Base-by-base conservation (phyloP, 106 monocot species). In the Platanthera zijinensis region DNA sequence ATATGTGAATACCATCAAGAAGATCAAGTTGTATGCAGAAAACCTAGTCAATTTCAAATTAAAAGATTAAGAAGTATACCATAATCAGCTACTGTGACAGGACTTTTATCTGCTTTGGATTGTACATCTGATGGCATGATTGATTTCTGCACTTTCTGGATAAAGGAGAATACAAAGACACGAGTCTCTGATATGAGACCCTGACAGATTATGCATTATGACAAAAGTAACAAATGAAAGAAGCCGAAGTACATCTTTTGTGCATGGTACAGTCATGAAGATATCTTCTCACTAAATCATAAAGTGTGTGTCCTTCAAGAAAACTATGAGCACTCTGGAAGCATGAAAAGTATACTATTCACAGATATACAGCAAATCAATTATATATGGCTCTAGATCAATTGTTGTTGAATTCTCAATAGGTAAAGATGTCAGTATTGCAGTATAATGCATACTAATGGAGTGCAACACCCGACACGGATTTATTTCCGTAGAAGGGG, bases 1-100 rank as follows among this genome's bases (percentile, higher is more conserved):
- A 66, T 66, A 66, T 30, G 12, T 32, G 66, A 7, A 48, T 4
- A 70, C 70, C 46, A 48, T 48, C 10, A 47, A 15, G 48, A 48
- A 70, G 15, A 70, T 48, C 47, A 70, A n/a, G 45, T 10, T 7
- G 8, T 47, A 70, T 11, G 70, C 17, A 48, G 46, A 48, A 47
- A 70, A 51, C 10, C 25, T 73, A 22, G 51, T 11, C 51, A 73
- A 15, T 17, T 52, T 73, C 12, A 48, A 21, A 14, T 25, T 11
- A 73, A 73, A 51, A 52, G 28, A 56, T 57, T 56, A 63, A 11
- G 18, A 57, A 76, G 15, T 48, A 45, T 99, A 94, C 99, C 99
- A 84, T 99, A 99, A 88, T 99, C 99, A 21, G 99, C 99, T n/a
- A 99, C 87, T 32, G 99, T 99, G 6, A 99, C 99, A 57, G 99